phyloP scores from a whole-genome alignment of 768 basidiomycete species.

The Daedaleopsis sinensis region DNA sequence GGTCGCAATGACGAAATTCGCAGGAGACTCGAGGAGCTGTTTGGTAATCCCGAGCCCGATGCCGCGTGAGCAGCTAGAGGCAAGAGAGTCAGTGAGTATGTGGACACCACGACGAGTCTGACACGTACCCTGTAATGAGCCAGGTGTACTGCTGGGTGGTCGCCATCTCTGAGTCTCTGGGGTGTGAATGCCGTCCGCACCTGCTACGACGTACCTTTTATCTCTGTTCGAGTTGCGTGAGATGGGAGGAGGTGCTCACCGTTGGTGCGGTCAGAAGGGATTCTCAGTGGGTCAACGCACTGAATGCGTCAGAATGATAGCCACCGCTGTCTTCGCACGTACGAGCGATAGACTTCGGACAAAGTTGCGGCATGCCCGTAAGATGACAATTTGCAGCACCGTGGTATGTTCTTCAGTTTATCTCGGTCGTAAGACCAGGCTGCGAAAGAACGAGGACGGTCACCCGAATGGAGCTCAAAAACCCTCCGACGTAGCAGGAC shows the following conservation, averaged over 20 bases:
- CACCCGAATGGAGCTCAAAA: too few relatives aligned
- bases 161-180: not conserved
- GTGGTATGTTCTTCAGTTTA: too few relatives aligned
- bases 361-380: too few relatives aligned
- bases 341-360: too few relatives aligned
- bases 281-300: too few relatives aligned
- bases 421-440: too few relatives aligned
- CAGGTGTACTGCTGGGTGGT: slow-evolving; percentile 12
- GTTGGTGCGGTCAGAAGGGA: too few relatives aligned
- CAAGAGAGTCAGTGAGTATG: not conserved
- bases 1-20: slow-evolving; percentile 32
- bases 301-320: too few relatives aligned
- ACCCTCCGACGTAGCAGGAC: too few relatives aligned
- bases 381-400: too few relatives aligned
- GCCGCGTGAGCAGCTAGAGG: slow-evolving; percentile 31
- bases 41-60: slow-evolving; percentile 33
- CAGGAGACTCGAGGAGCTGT: slow-evolving; percentile 25
- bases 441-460: too few relatives aligned
- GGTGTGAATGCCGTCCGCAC: not conserved
- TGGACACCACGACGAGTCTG: not conserved
- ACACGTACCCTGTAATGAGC: slow-evolving; percentile 29
- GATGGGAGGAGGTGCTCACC: not conserved
- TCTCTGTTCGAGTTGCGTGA: not conserved
- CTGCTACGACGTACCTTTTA: not conserved
- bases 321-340: too few relatives aligned